Percentiles rank a stretch among this genome's conserved stretches.
These are phyloP conservation scores for Geotrichum macrosporum DNA, from an alignment of 1,139 yeast species.

Conservation along the genomic window DNA sequence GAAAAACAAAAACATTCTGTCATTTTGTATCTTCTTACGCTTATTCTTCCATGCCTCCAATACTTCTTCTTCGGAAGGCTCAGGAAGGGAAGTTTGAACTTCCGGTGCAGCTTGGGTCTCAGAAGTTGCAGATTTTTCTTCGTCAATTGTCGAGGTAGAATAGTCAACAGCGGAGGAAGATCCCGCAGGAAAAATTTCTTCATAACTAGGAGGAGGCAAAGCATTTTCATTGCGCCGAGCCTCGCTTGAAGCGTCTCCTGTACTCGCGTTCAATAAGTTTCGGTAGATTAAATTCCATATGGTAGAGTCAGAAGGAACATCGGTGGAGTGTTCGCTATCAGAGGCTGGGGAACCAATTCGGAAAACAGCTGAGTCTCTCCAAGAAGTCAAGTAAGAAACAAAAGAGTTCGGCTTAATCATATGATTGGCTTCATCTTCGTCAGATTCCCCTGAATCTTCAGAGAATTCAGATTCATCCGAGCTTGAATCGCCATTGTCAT, in stretches of 20 bases:
- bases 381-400: conserved; percentile 12
- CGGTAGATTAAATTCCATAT: conserved; percentile 13
- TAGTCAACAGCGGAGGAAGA: conserved; percentile 41
- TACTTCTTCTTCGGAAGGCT: conserved; percentile 29
- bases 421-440: conserved; percentile 35
- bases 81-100: conserved; percentile 19
- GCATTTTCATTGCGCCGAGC: conserved; percentile 18
- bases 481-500: conserved; percentile 11
- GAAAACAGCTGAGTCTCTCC: conserved; percentile 16
- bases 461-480: no score
- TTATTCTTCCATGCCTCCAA: conserved; percentile 31
- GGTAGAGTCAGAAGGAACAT: not conserved
- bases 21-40: conserved; percentile 63
- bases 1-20: conserved; percentile 78
- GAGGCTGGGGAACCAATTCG: conserved; percentile 1
- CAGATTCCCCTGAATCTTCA: conserved; percentile 25
- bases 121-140: conserved; percentile 24
- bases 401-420: conserved; percentile 22
- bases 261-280: conserved; percentile 1
- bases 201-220: conserved; percentile 57
- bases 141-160: conserved; percentile 31
- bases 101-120: conserved; percentile 23
- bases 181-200: conserved; percentile 73
- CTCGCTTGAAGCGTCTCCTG: conserved; percentile 12
- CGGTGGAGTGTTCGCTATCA: conserved; percentile 3